Base-by-base conservation (phyloP, 2,329 filamentous ascomycete species). In the Diaporthe longicolla region DNA sequence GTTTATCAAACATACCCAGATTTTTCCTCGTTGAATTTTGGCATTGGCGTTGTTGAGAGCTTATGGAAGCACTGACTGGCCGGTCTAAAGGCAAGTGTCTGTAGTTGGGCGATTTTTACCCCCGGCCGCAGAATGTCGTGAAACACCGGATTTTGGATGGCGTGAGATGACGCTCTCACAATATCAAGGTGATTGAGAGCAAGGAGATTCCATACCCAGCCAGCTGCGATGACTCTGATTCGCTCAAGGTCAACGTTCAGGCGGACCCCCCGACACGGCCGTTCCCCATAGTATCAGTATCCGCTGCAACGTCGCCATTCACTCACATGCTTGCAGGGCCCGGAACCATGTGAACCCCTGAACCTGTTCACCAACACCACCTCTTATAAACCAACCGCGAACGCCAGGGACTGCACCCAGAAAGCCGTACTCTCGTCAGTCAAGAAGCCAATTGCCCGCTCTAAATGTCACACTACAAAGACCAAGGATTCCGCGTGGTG, bases 401-500 rank as follows among this genome's bases (percentile, higher is more conserved):
- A n/a, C 45, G 8, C 19, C 21, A 6, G 21, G 21, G 21, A 50
- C 13, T 11, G 19, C 45, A 43, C 37, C 11, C 43, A 6, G 29
- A 24, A 40, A 26, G 45, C 45, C 61, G 45, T 26, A 48, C 32
- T 32, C n/a, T 50, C 10, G 11, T 50, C 43, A 13, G 19, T 5
- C 43, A 63, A 17, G n/a, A 26, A 43, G 4, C 15, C 17, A 29
- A 21, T n/a, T 13, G 5, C 43, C 21, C 26, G 29, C 26, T 10
- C 19, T 17, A 15, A 35, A 71, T 71, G 69, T 24, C 57, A 13
- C 24, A 3, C 45, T 11, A 5, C n/a, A 61, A 45, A 21, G 15
- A 40, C 11, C 35, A 32, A 35, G 43, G 54, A 50, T 71, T 71
- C 45, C 69, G 69, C 57, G 82, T 88, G 37, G 78, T 89, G 68